These are phyloP conservation scores for Cladosporium phlei DNA, from an alignment of 2,329 filamentous ascomycete genomes.

Conservation along the genomic window DNA sequence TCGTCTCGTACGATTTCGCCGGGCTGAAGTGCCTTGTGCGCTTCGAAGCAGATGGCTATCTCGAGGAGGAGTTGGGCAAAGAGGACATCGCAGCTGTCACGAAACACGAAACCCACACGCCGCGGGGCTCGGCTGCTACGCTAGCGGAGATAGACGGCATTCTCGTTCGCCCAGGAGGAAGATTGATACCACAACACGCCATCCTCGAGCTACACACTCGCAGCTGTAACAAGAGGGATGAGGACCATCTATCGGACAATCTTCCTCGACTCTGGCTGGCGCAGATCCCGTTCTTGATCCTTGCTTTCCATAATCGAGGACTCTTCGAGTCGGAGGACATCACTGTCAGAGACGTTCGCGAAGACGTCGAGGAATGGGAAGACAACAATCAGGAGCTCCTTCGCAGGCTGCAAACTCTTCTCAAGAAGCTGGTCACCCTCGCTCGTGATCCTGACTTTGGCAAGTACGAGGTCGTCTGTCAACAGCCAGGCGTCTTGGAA, in stretches of 20 bases:
- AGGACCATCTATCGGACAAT: slow-evolving; percentile 33
- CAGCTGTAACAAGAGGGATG: not conserved
- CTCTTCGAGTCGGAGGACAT: slow-evolving; percentile 39
- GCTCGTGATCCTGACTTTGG: slow-evolving; percentile 18
- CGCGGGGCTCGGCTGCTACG: too few relatives aligned
- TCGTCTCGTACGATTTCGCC: slow-evolving; percentile 56
- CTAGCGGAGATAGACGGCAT: not conserved
- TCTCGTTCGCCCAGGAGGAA: slow-evolving; percentile 11
- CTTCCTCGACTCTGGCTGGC: slow-evolving; percentile 46
- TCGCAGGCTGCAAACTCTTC: slow-evolving; percentile 25
- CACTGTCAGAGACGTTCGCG: slow-evolving; percentile 34
- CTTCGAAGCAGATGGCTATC: slow-evolving; percentile 57
- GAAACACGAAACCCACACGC: too few relatives aligned
- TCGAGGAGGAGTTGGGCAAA: slow-evolving; percentile 19
- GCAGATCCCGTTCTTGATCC: slow-evolving; percentile 49
- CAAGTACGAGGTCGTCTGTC: slow-evolving; percentile 34
- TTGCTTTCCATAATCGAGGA: slow-evolving; percentile 46
- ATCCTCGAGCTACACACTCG: slow-evolving; percentile 43
- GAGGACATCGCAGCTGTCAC: too few relatives aligned
- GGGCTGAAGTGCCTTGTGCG: slow-evolving; percentile 50
- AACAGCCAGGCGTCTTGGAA: slow-evolving; percentile 31
- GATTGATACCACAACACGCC: slow-evolving; percentile 37
- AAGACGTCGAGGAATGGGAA: slow-evolving; percentile 41
- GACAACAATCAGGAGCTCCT: slow-evolving; percentile 32
- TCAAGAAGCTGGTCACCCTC: slow-evolving; percentile 30